These are phyloP conservation scores for Colletotrichum echinochloae DNA, from an alignment of 2,329 filamentous ascomycete genomes.

Conservation along the genomic window DNA sequence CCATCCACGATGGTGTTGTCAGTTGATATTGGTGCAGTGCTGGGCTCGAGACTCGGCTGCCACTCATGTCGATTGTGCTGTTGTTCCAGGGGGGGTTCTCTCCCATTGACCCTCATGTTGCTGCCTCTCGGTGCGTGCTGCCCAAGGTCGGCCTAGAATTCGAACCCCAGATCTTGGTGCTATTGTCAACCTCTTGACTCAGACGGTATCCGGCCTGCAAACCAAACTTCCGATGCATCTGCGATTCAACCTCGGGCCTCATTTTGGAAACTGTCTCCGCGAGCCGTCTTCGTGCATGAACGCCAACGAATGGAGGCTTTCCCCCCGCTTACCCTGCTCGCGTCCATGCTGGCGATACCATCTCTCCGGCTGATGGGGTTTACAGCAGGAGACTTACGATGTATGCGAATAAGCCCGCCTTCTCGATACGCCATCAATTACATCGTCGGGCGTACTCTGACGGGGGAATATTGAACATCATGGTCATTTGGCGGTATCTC, in stretches of 20 bases:
- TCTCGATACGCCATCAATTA: background rate
- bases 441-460: background rate
- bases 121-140: background rate
- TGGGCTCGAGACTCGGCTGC: background rate
- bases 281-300: slow-evolving; percentile 17
- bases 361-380: slow-evolving; percentile 5
- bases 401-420: background rate
- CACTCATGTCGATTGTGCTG: background rate
- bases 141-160: background rate
- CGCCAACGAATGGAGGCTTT: background rate
- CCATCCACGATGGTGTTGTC: background rate
- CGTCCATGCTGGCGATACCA: background rate
- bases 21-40: background rate
- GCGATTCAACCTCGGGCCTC: background rate
- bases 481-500: background rate
- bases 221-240: background rate
- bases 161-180: background rate
- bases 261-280: background rate
- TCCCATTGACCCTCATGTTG: background rate
- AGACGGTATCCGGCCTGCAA: background rate
- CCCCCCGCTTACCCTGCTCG: background rate
- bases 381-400: background rate
- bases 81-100: background rate
- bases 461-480: background rate
- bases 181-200: background rate